phyloP scores from a whole-genome alignment of 108 stramenopile species.

The Fragilaria crotonensis region DNA sequence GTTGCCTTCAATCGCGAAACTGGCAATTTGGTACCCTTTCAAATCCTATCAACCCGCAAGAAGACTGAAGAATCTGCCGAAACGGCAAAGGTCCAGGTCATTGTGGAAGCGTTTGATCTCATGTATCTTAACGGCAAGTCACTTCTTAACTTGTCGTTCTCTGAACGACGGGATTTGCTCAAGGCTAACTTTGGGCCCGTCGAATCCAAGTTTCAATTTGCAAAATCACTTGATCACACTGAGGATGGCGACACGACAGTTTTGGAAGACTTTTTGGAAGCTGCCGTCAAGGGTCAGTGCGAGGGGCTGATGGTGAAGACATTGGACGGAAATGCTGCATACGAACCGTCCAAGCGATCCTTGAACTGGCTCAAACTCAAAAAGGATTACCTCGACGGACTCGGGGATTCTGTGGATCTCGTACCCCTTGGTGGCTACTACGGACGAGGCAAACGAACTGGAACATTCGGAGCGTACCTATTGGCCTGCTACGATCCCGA shows the following conservation, averaged over 20 bases:
- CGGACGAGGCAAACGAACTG: constrained; percentile 93
- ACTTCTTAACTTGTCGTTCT: constrained; percentile 69
- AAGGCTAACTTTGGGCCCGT: constrained; percentile 76
- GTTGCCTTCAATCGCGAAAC: constrained; percentile 90
- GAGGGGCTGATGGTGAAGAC: constrained; percentile 99
- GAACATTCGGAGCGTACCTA: constrained; percentile 96
- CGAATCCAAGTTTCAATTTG: constrained; percentile 90
- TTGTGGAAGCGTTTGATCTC: constrained; percentile 98
- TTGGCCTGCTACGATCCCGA: constrained; percentile 97
- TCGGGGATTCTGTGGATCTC: constrained; percentile 97
- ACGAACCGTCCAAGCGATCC: constrained; percentile 93
- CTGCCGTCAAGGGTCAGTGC: constrained; percentile 95
- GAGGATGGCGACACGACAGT: constrained; percentile 74
- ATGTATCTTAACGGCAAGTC: constrained; percentile 96
- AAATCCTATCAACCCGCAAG: constrained; percentile 79
- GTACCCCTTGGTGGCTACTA: constrained; percentile 97
- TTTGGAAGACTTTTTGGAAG: constrained; percentile 91
- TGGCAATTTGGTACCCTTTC: constrained; percentile 78
- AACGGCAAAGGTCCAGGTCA: constrained; percentile 91
- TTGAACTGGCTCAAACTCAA: constrained; percentile 99
- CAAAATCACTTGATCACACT: constrained; percentile 30
- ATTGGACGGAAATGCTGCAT: constrained; percentile 81
- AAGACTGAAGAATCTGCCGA: constrained; percentile 75
- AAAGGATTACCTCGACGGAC: constrained; percentile 99
- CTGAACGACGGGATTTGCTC: constrained; percentile 79